Evolutionary conservation across 768 basidiomycete genomes (phyloP).

Genomic region (Dictyophora rubrovolvata): DNA sequence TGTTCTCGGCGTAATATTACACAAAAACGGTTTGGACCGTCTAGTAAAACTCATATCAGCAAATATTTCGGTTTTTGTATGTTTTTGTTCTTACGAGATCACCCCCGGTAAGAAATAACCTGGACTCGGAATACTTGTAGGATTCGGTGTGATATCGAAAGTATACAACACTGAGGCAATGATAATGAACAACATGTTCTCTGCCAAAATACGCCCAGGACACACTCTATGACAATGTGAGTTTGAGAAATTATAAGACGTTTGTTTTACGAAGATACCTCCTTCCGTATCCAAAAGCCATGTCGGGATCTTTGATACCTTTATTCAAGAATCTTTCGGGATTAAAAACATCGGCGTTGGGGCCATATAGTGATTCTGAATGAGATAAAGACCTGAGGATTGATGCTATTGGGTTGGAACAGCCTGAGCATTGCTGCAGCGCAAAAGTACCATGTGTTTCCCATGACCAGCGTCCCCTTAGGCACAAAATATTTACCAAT

Average conservation of each 20-base stretch:
- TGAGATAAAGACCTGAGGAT: conserved; percentile 33
- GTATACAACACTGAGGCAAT: conserved; percentile 33
- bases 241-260: background rate
- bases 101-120: background rate
- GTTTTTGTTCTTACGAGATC: background rate
- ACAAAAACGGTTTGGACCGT: background rate
- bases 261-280: background rate
- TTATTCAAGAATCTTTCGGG: conserved; percentile 41
- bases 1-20: background rate
- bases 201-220: conserved; percentile 37
- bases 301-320: background rate
- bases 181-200: conserved; percentile 36
- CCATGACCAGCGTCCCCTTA: background rate
- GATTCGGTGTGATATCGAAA: conserved; percentile 28
- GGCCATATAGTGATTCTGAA: conserved; percentile 36
- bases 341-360: conserved; percentile 38
- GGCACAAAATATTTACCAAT: background rate
- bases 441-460: background rate
- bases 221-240: conserved; percentile 21
- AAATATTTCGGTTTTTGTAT: background rate
- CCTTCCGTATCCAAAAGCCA: conserved; percentile 2
- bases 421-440: background rate
- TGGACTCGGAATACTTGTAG: background rate
- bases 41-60: background rate
- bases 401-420: background rate